Conservation (phyloP, 805 yeast species). For the Candida easanensis region DNA sequence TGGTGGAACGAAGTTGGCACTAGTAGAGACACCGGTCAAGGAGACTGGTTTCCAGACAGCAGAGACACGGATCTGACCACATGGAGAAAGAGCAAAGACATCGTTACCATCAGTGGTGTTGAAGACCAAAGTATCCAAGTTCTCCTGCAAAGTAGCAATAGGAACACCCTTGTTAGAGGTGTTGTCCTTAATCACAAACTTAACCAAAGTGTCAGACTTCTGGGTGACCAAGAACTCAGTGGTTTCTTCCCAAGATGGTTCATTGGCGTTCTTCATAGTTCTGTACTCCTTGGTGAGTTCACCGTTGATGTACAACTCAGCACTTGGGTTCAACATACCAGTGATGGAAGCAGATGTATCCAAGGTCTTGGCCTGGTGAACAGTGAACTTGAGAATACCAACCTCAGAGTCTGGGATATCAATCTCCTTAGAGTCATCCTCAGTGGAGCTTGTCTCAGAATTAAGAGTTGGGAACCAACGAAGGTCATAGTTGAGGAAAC, state of each 20-base stretch:
- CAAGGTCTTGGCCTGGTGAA: constrained; percentile 59
- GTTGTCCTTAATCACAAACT: constrained; percentile 59
- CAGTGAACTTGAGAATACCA: constrained; percentile 64
- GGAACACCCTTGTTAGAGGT: constrained; percentile 43
- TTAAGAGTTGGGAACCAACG: constrained; percentile 37
- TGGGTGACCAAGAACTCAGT: constrained; percentile 61
- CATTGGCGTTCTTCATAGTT: constrained; percentile 62
- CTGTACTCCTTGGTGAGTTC: constrained; percentile 56
- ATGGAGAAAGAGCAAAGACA: constrained; percentile 47
- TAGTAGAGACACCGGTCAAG: constrained; percentile 46
- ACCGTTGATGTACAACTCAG: constrained; percentile 59
- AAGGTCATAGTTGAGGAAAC: constrained; percentile 55
- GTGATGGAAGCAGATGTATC: constrained; percentile 49
- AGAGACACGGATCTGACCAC: constrained; percentile 51
- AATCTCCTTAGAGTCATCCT: constrained; percentile 30
- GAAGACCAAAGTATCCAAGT: constrained; percentile 37
- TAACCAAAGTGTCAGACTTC: constrained; percentile 53
- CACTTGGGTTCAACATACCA: constrained; percentile 54
- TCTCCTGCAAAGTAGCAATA: constrained; percentile 57
- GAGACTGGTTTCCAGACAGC: constrained; percentile 73
- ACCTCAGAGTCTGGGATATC: constrained; percentile 55
- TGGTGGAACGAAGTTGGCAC: constrained; percentile 52
- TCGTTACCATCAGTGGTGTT: constrained; percentile 46
- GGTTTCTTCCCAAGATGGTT: constrained; percentile 67
- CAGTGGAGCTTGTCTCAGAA: constrained; percentile 17